Conservation (phyloP, 106 monocot genomes). For the Triglochin maritima region DNA sequence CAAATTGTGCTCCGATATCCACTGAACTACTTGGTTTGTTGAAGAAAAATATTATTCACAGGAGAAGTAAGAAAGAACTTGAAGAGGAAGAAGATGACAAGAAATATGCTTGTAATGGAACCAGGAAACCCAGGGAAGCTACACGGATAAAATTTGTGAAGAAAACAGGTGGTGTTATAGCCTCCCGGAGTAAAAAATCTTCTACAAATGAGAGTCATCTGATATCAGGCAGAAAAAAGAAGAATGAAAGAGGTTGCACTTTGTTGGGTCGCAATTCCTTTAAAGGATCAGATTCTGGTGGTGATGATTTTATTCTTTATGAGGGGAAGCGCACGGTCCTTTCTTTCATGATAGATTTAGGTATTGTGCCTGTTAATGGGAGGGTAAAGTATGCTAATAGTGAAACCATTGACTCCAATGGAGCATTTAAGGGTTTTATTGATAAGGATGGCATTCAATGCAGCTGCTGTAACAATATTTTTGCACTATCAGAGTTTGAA, state of each 20-base stretch:
- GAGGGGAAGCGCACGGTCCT: slow-evolving; percentile 41
- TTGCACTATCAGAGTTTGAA: slow-evolving; percentile 55
- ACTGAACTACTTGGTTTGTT: slow-evolving; percentile 28
- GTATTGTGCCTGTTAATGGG: slow-evolving; percentile 32
- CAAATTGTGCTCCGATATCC: slow-evolving; percentile 22
- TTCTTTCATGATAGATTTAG: slow-evolving; percentile 68
- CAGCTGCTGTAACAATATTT: slow-evolving; percentile 53
- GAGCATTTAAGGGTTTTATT: slow-evolving; percentile 38
- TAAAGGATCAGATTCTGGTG: slow-evolving; percentile 15
- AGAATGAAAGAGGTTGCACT: slow-evolving; percentile 33
- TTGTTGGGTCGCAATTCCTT: slow-evolving; percentile 41
- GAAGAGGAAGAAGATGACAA: background rate
- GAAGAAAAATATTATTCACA: slow-evolving; percentile 32
- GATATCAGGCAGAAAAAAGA: slow-evolving; percentile 6
- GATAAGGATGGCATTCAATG: slow-evolving; percentile 68
- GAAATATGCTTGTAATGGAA: no score
- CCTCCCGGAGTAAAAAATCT: background rate
- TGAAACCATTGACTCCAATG: slow-evolving; percentile 6
- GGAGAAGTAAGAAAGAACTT: slow-evolving; percentile 19
- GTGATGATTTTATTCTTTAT: slow-evolving; percentile 42
- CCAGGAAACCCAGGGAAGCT: background rate
- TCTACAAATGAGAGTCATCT: background rate
- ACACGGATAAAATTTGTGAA: background rate
- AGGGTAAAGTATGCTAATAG: slow-evolving; percentile 50
- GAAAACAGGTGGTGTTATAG: background rate